Evolutionary conservation across 495 filamentous ascomycete species (phyloP).

Genomic region (Aspergillus saccharolyticus): DNA sequence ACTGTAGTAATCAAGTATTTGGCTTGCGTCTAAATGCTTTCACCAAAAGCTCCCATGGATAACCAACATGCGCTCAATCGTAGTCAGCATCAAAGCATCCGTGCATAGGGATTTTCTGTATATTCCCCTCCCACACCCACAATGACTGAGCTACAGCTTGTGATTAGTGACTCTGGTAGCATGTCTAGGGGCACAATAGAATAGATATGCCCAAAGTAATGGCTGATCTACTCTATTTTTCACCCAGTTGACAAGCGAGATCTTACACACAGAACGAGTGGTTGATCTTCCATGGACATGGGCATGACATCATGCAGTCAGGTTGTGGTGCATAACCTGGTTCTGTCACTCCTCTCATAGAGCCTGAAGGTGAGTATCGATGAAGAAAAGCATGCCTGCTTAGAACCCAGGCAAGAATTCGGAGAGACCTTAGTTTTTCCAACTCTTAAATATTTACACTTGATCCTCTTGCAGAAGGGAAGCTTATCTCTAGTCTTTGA

Average conservation of each 20-base stretch:
- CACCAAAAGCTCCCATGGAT: neutral
- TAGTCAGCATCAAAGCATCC: neutral
- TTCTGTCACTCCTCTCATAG: neutral
- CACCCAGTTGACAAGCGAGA: too few relatives aligned
- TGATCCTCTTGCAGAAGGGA: neutral
- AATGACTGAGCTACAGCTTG: neutral
- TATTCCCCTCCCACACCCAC: neutral
- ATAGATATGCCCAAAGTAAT: too few relatives aligned
- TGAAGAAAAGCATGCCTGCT: neutral
- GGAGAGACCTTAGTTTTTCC: too few relatives aligned
- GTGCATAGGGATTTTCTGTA: neutral
- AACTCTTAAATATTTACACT: neutral
- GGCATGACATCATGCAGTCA: conserved; percentile 17
- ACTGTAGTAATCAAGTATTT: too few relatives aligned
- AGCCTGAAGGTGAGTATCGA: neutral
- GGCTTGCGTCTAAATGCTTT: neutral
- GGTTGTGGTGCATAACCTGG: neutral
- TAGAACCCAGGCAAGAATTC: neutral
- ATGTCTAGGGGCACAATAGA: too few relatives aligned
- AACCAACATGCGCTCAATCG: neutral
- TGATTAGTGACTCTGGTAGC: neutral
- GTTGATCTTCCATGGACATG: neutral
- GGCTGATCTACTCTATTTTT: too few relatives aligned
- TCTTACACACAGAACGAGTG: neutral
- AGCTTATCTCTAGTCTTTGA: neutral